phyloP scores from a whole-genome alignment of 306 rosid genomes.

The Sphenostylis stenocarpa region DNA sequence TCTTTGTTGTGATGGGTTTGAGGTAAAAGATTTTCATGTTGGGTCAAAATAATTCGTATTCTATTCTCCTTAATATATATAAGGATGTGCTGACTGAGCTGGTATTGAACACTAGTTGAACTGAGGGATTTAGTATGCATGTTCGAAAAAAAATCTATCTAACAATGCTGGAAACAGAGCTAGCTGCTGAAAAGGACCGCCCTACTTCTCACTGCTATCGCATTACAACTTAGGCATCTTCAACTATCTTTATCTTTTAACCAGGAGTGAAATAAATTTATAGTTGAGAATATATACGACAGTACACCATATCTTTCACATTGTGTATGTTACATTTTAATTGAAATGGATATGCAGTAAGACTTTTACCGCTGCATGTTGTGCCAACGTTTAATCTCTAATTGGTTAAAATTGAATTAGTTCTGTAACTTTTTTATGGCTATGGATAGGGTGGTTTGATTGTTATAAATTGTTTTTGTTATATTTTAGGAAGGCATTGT shows the following conservation, averaged over 20 bases:
- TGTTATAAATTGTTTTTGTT: not conserved
- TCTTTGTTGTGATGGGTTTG: not conserved
- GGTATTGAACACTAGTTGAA: not conserved
- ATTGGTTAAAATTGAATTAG: not conserved
- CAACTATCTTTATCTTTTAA: not conserved
- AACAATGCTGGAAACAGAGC: not conserved
- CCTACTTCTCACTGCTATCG: not conserved
- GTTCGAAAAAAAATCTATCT: not conserved
- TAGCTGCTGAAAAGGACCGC: not conserved
- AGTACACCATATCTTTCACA: conserved; percentile 2
- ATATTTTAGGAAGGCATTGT: not conserved
- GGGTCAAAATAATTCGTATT: not conserved
- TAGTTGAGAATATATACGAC: not conserved
- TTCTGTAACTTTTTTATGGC: not conserved
- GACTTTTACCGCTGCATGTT: not conserved
- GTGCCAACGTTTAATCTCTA: not conserved
- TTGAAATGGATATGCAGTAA: not conserved
- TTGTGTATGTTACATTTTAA: not conserved
- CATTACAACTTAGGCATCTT: not conserved
- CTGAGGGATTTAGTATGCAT: not conserved
- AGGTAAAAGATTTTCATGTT: not conserved
- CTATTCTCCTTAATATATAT: not conserved
- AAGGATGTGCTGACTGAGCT: conserved; percentile 14
- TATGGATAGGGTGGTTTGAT: not conserved
- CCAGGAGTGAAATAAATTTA: not conserved